These are phyloP conservation scores for Magnusiomyces starmeri DNA, from an alignment of 1,139 yeast species.

Conservation along the genomic window DNA sequence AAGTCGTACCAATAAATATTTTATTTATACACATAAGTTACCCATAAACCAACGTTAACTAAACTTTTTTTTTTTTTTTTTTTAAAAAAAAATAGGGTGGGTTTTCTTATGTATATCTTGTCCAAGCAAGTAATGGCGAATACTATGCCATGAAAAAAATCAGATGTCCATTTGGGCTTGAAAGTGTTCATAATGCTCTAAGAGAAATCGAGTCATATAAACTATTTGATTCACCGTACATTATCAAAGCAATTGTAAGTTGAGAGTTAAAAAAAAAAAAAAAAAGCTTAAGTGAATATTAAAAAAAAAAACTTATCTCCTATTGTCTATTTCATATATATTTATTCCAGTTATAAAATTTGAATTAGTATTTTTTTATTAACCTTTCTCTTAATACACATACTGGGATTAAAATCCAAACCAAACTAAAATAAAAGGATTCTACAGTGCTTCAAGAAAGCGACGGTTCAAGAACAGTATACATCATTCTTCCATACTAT, in stretches of 20 bases:
- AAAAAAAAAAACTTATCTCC: no score
- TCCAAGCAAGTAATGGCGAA: slow-evolving; percentile 43
- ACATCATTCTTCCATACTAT: slow-evolving; percentile 72
- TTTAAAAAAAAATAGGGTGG: slow-evolving; percentile 44
- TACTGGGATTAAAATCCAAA: no score
- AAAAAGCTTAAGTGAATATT: no score
- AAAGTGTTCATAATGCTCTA: slow-evolving; percentile 64
- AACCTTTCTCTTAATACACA: no score
- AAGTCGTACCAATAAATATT: slow-evolving; percentile 9
- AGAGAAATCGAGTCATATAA: slow-evolving; percentile 70
- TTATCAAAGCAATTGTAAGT: slow-evolving; percentile 47
- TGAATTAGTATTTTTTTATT: neutral
- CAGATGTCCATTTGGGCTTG: slow-evolving; percentile 80
- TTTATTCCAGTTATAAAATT: neutral
- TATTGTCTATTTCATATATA: slow-evolving; percentile 4
- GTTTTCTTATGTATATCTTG: slow-evolving; percentile 81
- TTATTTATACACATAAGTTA: neutral
- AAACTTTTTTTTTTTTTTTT: neutral
- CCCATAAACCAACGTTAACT: neutral
- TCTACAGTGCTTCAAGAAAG: slow-evolving; percentile 2
- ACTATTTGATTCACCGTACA: slow-evolving; percentile 59
- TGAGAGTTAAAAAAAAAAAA: no score
- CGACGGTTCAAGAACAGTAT: slow-evolving; percentile 75
- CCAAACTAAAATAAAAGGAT: no score
- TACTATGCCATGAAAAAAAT: slow-evolving; percentile 75